phyloP scores from a whole-genome alignment of 495 filamentous ascomycete genomes.

The Talaromyces wortmannii region DNA sequence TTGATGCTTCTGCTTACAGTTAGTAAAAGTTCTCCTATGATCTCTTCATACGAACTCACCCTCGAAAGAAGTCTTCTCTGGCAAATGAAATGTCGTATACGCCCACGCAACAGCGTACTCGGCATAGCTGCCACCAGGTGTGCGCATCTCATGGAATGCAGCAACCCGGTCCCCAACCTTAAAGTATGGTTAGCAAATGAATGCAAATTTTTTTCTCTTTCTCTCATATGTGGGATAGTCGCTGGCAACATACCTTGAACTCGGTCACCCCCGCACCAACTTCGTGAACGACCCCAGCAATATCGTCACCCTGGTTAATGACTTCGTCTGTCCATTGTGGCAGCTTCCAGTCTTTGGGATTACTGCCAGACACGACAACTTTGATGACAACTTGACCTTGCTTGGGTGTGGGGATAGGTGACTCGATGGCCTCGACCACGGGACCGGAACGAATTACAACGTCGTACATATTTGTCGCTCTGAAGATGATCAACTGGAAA shows the following conservation, averaged over 20 bases:
- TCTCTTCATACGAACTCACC: slow-evolving; percentile 25
- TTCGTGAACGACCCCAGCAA: slow-evolving; percentile 53
- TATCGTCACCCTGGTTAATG: slow-evolving; percentile 58
- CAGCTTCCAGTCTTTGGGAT: slow-evolving; percentile 77
- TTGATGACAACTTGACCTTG: slow-evolving; percentile 62
- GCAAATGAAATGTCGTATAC: slow-evolving; percentile 64
- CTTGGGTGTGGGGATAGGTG: slow-evolving; percentile 50
- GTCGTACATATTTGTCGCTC: not conserved
- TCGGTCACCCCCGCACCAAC: slow-evolving; percentile 55
- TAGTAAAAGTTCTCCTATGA: not conserved
- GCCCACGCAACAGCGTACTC: slow-evolving; percentile 63
- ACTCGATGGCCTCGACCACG: slow-evolving; percentile 43
- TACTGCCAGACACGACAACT: slow-evolving; percentile 60
- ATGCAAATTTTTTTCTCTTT: not conserved
- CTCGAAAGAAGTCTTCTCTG: slow-evolving; percentile 57
- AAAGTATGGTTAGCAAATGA: not conserved
- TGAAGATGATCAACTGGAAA: too few relatives aligned
- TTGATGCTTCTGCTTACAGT: slow-evolving; percentile 47
- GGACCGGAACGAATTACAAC: not conserved
- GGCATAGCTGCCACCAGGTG: slow-evolving; percentile 55
- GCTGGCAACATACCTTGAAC: slow-evolving; percentile 32
- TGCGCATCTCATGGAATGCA: slow-evolving; percentile 58
- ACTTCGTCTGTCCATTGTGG: slow-evolving; percentile 17
- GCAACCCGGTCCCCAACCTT: slow-evolving; percentile 57
- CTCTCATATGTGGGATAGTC: not conserved